Percentiles rank a stretch among this genome's conserved stretches.
Conservation (phyloP, 495 filamentous ascomycete genomes). For the Tuber melanosporum region DNA sequence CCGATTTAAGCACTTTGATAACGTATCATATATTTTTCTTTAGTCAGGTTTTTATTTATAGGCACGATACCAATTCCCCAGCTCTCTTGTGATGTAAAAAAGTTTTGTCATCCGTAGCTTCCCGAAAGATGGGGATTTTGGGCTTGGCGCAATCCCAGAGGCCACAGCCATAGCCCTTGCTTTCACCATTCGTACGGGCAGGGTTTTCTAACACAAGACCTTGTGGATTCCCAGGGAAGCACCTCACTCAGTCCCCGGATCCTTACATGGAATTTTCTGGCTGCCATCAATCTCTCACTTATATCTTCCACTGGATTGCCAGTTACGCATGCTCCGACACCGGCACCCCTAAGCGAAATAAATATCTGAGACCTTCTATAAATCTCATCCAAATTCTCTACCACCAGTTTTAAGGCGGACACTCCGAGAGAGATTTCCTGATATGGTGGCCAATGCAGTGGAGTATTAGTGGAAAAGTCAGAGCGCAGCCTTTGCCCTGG, state of each 20-base stretch:
- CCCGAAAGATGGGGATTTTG: constrained; percentile 30
- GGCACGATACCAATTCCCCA: constrained; percentile 25
- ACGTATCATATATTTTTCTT: constrained; percentile 4
- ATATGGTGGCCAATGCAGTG: constrained; percentile 18
- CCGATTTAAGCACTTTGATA: neutral
- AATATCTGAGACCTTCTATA: constrained; percentile 3
- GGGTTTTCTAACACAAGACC: constrained; percentile 19
- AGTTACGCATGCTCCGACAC: constrained; percentile 21
- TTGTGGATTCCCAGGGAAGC: constrained; percentile 14
- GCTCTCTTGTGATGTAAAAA: constrained; percentile 13
- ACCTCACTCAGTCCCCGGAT: constrained; percentile 15
- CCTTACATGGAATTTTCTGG: neutral
- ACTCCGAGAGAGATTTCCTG: constrained; percentile 4
- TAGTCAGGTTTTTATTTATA: constrained; percentile 10
- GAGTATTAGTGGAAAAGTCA: constrained; percentile 30
- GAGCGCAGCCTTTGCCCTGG: constrained; percentile 28
- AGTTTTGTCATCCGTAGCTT: constrained; percentile 26
- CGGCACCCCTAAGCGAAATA: neutral
- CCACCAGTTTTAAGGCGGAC: constrained; percentile 13
- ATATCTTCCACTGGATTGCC: constrained; percentile 24
- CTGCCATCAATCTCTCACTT: constrained; percentile 21
- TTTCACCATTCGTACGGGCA: constrained; percentile 20
- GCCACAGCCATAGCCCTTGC: constrained; percentile 13
- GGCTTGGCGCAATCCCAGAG: constrained; percentile 21
- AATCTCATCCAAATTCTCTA: constrained; percentile 12